These are phyloP conservation scores for Monosporascus cannonballus DNA, from an alignment of 2,329 filamentous ascomycete species.

Conservation along the genomic window DNA sequence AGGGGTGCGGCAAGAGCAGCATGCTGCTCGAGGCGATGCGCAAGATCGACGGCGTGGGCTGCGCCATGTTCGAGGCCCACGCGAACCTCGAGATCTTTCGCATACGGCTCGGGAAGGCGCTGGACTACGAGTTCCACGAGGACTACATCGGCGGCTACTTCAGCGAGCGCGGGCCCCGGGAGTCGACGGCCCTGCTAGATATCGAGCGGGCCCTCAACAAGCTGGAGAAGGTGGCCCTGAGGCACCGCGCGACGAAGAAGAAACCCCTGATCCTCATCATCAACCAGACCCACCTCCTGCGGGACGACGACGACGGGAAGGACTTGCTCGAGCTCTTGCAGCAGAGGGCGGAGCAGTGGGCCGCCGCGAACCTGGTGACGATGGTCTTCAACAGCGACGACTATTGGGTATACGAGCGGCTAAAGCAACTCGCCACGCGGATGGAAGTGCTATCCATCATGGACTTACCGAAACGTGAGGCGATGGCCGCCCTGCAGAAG, in stretches of 20 bases:
- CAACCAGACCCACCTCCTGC: constrained; percentile 86
- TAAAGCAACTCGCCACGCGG: constrained; percentile 86
- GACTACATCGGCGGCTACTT: constrained; percentile 97
- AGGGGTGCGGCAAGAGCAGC: constrained; percentile 92
- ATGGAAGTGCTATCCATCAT: constrained; percentile 89
- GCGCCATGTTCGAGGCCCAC: constrained; percentile 95
- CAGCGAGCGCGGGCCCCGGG: constrained; percentile 84
- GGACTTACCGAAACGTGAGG: constrained; percentile 74
- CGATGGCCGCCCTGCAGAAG: constrained; percentile 67
- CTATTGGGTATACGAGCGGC: constrained; percentile 95
- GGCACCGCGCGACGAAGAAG: constrained; percentile 53
- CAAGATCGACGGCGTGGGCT: constrained; percentile 80
- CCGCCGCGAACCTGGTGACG: constrained; percentile 83
- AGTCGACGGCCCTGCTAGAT: constrained; percentile 86
- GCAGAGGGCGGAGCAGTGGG: constrained; percentile 94
- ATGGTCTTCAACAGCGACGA: constrained; percentile 95
- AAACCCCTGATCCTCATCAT: constrained; percentile 85
- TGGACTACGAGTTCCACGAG: constrained; percentile 96
- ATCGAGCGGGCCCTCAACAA: constrained; percentile 98
- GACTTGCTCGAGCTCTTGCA: constrained; percentile 92
- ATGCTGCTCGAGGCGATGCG: constrained; percentile 96
- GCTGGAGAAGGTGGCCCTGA: constrained; percentile 87
- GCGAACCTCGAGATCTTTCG: constrained; percentile 93
- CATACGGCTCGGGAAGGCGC: constrained; percentile 81
- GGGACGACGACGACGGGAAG: constrained; percentile 88